Evolutionary conservation across 768 basidiomycete species (phyloP), one percentile per base, ranked within the genome.

Genomic region (Suillus americanus): DNA sequence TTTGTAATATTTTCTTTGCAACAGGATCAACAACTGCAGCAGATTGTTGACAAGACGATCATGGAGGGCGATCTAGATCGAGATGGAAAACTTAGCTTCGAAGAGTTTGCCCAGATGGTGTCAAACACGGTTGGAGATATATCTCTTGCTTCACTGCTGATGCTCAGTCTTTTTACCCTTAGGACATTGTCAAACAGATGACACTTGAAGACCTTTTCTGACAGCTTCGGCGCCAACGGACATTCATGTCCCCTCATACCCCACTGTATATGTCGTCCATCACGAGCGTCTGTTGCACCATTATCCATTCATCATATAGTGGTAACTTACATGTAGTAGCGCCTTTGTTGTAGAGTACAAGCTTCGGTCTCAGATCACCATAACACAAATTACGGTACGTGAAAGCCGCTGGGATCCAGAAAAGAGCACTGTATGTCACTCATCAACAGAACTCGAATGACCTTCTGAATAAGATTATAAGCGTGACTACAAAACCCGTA

Each of bases 111-210:
- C 2, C 84, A 86, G 72, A 98, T 99, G 89, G 97, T 99, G 33
- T 93, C 95, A 35, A 97, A 95, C 76, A 99, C 97, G 70, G 94
- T 95, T 67, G 67, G 90, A 23, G 6, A 48, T 35, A 33, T 33
- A 12, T 46, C 51, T 43, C 64, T 62, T 35, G 18, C 16, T 25
- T 38, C 14, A n/a, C 51, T 63, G 51, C 43, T 48, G 61, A 13
- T 59, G 10, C 25, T 23, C n/a, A 41, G n/a, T 60, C 45, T 59
- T 70, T 38, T 70, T 38, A 50, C 50, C 35, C 20, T 35, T 70
- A 95, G 94, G 97, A 99, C 75, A 98, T 99, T 72, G 95, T 97
- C 70, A 98, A 98, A 79, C 95, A 97, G 84, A 97, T 98, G 95
- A 97, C 95, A 33, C 83, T 97, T 64, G 95, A 97, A 79, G 94